Conservation (phyloP, 768 basidiomycete species). For the Leccinum olivaceopallidum region DNA sequence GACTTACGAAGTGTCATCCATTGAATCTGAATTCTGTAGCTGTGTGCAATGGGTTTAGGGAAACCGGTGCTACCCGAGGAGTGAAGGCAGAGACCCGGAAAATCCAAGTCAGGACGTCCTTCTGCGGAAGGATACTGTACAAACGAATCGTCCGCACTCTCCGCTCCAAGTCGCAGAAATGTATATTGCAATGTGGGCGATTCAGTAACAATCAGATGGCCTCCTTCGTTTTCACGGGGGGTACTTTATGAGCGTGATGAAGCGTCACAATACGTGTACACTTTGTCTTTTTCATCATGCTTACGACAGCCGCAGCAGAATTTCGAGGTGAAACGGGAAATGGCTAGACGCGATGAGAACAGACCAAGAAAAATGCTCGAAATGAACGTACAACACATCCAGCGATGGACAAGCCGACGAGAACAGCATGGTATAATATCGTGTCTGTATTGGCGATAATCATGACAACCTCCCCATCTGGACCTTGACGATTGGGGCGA, state of each 20-base stretch:
- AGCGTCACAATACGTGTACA: slow-evolving; percentile 23
- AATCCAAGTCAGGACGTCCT: slow-evolving; percentile 12
- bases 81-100: slow-evolving; percentile 42
- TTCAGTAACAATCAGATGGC: background rate
- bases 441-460: slow-evolving; percentile 34
- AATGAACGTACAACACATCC: slow-evolving; percentile 35
- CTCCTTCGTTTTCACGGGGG: background rate
- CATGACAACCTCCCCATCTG: slow-evolving; percentile 22
- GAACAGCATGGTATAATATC: slow-evolving; percentile 34
- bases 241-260: slow-evolving; percentile 14
- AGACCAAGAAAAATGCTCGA: slow-evolving; percentile 19
- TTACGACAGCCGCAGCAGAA: slow-evolving; percentile 4
- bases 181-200: slow-evolving; percentile 20
- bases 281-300: slow-evolving; percentile 24
- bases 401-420: slow-evolving; percentile 39
- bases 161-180: slow-evolving; percentile 17
- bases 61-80: slow-evolving; percentile 52
- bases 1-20: slow-evolving; percentile 38
- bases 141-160: background rate
- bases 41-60: slow-evolving; percentile 46
- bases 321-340: slow-evolving; percentile 40
- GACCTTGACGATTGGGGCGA: slow-evolving; percentile 33
- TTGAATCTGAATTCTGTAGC: slow-evolving; percentile 34
- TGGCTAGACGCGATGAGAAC: slow-evolving; percentile 12
- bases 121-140: slow-evolving; percentile 2